Conservation (phyloP, 768 basidiomycete species). For the Russula dissimulans region DNA sequence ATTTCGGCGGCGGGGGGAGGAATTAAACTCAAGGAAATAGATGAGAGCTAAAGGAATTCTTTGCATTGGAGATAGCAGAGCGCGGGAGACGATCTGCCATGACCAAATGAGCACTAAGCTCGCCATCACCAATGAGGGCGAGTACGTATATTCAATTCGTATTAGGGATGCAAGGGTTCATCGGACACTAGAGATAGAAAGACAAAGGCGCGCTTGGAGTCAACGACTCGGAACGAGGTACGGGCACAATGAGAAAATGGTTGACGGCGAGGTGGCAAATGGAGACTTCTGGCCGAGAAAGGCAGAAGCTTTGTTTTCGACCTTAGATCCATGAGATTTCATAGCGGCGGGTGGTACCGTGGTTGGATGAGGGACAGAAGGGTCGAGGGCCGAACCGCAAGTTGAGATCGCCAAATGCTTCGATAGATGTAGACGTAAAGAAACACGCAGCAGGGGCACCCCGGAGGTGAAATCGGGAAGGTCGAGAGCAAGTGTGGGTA, state of each 20-base stretch:
- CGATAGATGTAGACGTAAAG: conserved; percentile 16
- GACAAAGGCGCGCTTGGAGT: conserved; percentile 2
- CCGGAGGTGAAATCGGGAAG: conserved; percentile 15
- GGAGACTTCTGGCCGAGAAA: conserved; percentile 12
- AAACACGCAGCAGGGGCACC: conserved; percentile 15
- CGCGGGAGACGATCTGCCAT: conserved; percentile 2
- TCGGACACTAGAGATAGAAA: conserved; percentile 9
- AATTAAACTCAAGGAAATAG: conserved; percentile 8
- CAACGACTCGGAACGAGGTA: conserved; percentile 3
- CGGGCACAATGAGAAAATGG: conserved; percentile 1
- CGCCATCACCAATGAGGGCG: conserved; percentile 11
- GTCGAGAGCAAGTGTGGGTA: conserved; percentile 3
- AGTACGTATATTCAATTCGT: conserved; percentile 1
- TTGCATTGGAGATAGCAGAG: background rate
- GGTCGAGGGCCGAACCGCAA: conserved; percentile 7
- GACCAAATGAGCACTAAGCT: conserved; percentile 13
- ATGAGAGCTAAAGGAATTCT: background rate
- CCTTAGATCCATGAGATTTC: background rate
- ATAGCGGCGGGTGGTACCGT: background rate
- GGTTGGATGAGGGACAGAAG: background rate
- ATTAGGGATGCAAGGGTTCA: background rate
- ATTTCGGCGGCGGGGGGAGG: background rate
- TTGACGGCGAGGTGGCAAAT: conserved; percentile 13
- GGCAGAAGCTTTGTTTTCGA: conserved; percentile 9
- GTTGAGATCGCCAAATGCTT: conserved; percentile 15